These are phyloP conservation scores for Xylariales sp. DNA, from an alignment of 2,329 filamentous ascomycete genomes.

Conservation along the genomic window DNA sequence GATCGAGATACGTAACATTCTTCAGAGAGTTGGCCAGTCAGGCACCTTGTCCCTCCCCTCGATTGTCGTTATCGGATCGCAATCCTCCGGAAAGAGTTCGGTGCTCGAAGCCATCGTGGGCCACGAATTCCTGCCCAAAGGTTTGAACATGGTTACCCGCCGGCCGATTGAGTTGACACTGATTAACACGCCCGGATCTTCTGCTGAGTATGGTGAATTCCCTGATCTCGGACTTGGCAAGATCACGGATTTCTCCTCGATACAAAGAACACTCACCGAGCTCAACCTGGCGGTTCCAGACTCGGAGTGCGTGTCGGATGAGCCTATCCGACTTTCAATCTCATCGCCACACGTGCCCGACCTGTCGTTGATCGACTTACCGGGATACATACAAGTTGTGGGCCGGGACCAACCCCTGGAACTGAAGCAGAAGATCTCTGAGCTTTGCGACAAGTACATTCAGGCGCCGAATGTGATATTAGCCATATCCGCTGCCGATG, in stretches of 20 bases:
- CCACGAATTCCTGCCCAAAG: conserved; percentile 95
- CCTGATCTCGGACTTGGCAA: conserved; percentile 85
- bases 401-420: conserved; percentile 86
- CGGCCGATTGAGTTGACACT: conserved; percentile 94
- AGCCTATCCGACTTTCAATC: conserved; percentile 92
- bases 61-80: conserved; percentile 98
- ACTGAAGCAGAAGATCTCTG: conserved; percentile 91
- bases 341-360: conserved; percentile 95
- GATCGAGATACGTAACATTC: conserved; percentile 94
- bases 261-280: conserved; percentile 91
- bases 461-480: conserved; percentile 93
- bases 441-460: conserved; percentile 98
- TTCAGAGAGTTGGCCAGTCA: conserved; percentile 89
- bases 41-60: conserved; percentile 84
- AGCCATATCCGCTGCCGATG: conserved; percentile 94
- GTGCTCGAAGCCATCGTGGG: conserved; percentile 96
- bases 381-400: conserved; percentile 94
- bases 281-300: conserved; percentile 91
- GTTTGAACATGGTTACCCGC: conserved; percentile 97
- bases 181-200: conserved; percentile 86
- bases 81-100: conserved; percentile 97
- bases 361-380: conserved; percentile 90
- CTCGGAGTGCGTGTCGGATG: conserved; percentile 87
- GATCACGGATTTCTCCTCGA: conserved; percentile 85
- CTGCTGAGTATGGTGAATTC: conserved; percentile 92